Base-by-base conservation (phyloP, 1,139 yeast genomes). In the Torulaspora pretoriensis region DNA sequence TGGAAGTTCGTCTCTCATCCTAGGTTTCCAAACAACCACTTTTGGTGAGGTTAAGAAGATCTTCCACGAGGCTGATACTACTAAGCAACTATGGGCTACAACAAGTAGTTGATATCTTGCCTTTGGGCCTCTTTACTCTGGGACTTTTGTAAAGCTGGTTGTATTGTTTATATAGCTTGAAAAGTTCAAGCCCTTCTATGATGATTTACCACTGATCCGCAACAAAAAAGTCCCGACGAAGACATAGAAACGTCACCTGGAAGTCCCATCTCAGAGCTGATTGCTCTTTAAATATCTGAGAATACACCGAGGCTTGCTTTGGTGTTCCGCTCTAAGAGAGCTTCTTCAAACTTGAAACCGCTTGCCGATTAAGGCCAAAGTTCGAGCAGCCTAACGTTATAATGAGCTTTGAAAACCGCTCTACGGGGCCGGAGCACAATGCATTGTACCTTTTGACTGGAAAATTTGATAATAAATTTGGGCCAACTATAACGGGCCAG, bases 381-480 rank as follows among this genome's bases (percentile, higher is more conserved):
- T 33, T 19, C 5, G 26, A 33, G 25, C 8, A 13, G 10, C 23
- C 19, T 9, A 8, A 3, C 8, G 19, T 12, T 19, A 7, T 23
- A 10, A 37, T 24, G 40, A 41, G 38, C 26, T 9, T n/a, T 23
- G 19, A 4, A 23, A 19, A 10, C 23, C 31, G 8, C 17, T 24
- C 29, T 8, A 8, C 17, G 10, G 29, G n/a, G 4, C 25, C 37
- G 16, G 38, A 35, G 33, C 30, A 43, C 34, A 59, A 58, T 44
- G 51, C 54, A 2, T 48, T 52, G 22, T 59, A 50, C 46, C 50
- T 61, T 23, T 13, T 62, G 12, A 45, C 63, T n/a, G 61, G 63
- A 10, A 60, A 59, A 35, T 62, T 62, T 40, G 63, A 62, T 37
- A 62, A 62, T 42, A 59, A 54, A 38, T 40, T 49, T 28, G 66